A percentile compares a stretch with the other conserved stretches of the same genome.
These are phyloP conservation scores for Allium fistulosum DNA, from an alignment of 106 monocot genomes.

Conservation along the genomic window DNA sequence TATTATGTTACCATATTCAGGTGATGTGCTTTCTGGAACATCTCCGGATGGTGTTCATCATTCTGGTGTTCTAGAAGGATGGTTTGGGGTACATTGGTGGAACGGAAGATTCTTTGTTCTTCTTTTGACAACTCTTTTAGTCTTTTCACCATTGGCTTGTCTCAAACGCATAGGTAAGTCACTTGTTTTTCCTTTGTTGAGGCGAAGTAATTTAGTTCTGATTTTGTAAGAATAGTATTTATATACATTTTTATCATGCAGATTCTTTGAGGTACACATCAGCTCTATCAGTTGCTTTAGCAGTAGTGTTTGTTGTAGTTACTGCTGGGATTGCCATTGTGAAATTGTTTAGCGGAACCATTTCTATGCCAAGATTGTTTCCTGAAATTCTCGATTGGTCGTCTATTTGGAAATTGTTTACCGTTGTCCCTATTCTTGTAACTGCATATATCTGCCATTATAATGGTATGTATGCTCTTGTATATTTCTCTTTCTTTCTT, in stretches of 20 bases:
- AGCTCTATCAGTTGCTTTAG: slow-evolving; percentile 54
- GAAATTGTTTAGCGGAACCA: slow-evolving; percentile 37
- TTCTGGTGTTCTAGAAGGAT: slow-evolving; percentile 80
- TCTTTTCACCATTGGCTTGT: slow-evolving; percentile 54
- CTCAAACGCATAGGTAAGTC: slow-evolving; percentile 56
- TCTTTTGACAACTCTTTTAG: slow-evolving; percentile 36
- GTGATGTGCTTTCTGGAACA: slow-evolving; percentile 93
- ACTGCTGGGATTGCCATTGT: slow-evolving; percentile 54
- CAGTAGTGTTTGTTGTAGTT: slow-evolving; percentile 48
- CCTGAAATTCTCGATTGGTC: slow-evolving; percentile 27
- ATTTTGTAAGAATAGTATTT: not conserved
- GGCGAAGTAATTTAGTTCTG: not conserved
- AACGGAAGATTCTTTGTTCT: slow-evolving; percentile 65
- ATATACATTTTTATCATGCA: slow-evolving; percentile 1
- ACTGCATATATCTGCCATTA: slow-evolving; percentile 68
- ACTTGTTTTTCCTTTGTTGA: not conserved
- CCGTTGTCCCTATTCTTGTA: slow-evolving; percentile 48
- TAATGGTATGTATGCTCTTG: slow-evolving; percentile 26
- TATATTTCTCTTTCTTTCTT: not conserved
- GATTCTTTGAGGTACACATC: slow-evolving; percentile 61
- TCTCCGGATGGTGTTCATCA: slow-evolving; percentile 64
- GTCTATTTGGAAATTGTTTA: slow-evolving; percentile 52
- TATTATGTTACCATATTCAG: slow-evolving; percentile 15
- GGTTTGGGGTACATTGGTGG: slow-evolving; percentile 95
- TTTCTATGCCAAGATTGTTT: slow-evolving; percentile 42